phyloP scores from a whole-genome alignment of 148 eudicot species.

The Camellia lanceoleosa region DNA sequence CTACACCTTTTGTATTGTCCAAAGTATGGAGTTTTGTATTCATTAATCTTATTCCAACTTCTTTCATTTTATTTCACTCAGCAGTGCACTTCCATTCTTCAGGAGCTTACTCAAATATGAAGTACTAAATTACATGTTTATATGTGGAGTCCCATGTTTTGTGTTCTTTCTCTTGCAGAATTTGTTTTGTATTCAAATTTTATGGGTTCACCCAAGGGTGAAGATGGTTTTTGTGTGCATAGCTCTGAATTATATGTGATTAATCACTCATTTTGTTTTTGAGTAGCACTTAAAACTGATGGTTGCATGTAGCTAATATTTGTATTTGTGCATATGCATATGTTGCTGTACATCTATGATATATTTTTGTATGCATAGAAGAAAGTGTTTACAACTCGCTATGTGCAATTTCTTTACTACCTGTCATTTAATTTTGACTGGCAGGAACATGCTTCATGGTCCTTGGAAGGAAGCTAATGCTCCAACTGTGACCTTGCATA shows the following conservation, averaged over 20 bases:
- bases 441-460: constrained; percentile 99
- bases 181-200: background rate
- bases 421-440: constrained; percentile 6
- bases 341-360: background rate
- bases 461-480: constrained; percentile 99
- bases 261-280: background rate
- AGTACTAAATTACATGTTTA: background rate
- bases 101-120: background rate
- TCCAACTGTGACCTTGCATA: constrained; percentile 73
- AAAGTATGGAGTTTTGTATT: background rate
- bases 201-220: background rate
- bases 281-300: background rate
- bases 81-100: background rate
- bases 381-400: background rate
- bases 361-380: background rate
- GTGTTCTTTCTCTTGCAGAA: background rate
- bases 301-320: background rate
- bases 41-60: background rate
- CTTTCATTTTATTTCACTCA: background rate
- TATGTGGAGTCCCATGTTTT: too few species aligned
- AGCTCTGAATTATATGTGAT: background rate
- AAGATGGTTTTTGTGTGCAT: background rate
- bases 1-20: background rate
- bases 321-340: background rate
- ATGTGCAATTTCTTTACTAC: background rate